Evolutionary conservation across 192 early-diverging fungal genomes (phyloP), one percentile per base, ranked within the genome.

Genomic region (Mortierella hygrophila): DNA sequence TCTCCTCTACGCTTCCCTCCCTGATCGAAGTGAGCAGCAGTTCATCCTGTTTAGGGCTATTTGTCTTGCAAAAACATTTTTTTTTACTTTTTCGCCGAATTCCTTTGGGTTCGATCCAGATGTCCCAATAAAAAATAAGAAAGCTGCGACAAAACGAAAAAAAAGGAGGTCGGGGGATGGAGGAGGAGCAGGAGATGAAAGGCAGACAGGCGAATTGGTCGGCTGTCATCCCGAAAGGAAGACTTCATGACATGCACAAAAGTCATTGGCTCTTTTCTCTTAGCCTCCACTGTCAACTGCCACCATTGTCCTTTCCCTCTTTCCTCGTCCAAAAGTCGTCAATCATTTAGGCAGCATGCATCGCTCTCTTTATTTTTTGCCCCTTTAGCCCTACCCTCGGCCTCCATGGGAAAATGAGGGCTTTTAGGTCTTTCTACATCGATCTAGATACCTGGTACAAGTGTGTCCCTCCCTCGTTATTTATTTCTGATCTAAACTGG

Each of bases 21-120:
- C 60, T 65, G 26, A 65, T 65, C 60, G 3, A 52, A 4, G 5
- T 5, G 49, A 65, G 35, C 10, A 60, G 60, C 29, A 11, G 60
- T 65, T 65, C 60, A 35, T 7, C 60, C 60, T 32, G 1, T 32
- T 65, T 29, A n/a, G 60, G 60, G 60, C 60, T 16, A 3, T 13
- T 32, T 65, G 60, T 65, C 60, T 65, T 65, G 60, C 60, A 65
- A 65, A 52, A 52, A 20, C 16, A 52, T 16, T 65, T 65, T 65
- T 57, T 57, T 60, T 65, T 65, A 3, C 11, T 26, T 65, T 63
- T 65, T 32, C 60, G 60, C 60, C 60, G 60, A 65, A 4, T 13
- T 65, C 60, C 60, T 29, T 65, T 65, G 60, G 60, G 60, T 65
- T 65, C 29, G 60, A 65, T 65, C 26, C 60, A 63, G 7, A 63